Percentiles rank a stretch among this genome's conserved stretches.
phyloP scores from a whole-genome alignment of 2,329 filamentous ascomycete genomes.

The Chrysoporthe cubensis region DNA sequence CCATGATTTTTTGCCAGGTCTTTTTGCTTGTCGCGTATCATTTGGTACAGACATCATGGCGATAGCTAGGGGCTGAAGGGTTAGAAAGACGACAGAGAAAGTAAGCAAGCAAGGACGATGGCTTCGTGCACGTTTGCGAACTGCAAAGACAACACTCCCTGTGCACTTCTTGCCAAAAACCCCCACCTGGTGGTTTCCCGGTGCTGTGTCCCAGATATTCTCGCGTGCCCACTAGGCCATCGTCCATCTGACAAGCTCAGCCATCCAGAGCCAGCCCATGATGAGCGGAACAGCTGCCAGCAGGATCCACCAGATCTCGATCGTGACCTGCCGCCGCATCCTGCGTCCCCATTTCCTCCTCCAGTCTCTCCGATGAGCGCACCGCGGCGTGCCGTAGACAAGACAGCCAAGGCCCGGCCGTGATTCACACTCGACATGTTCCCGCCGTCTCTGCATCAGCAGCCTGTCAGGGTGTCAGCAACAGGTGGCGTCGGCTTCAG shows the following conservation, averaged over 20 bases:
- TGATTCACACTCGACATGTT: constrained; percentile 65
- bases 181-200: not conserved
- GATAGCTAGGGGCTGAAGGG: not conserved
- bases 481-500: not conserved
- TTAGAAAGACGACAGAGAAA: not conserved
- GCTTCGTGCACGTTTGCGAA: not conserved
- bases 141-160: not conserved
- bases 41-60: not conserved
- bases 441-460: constrained; percentile 61
- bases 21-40: not conserved
- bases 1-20: not conserved
- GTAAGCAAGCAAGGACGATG: not conserved
- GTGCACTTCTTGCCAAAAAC: not conserved
- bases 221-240: constrained; percentile 4
- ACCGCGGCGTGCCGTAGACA: constrained; percentile 54
- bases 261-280: constrained; percentile 44
- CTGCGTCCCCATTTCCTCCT: constrained; percentile 52
- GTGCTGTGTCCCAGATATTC: not conserved
- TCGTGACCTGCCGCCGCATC: constrained; percentile 48
- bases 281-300: constrained; percentile 47
- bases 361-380: constrained; percentile 47
- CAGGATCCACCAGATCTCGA: constrained; percentile 55
- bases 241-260: constrained; percentile 28
- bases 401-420: constrained; percentile 60
- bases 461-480: constrained; percentile 43